These are phyloP conservation scores for Talaromyces adpressus DNA, from an alignment of 495 filamentous ascomycete genomes.

Conservation along the genomic window DNA sequence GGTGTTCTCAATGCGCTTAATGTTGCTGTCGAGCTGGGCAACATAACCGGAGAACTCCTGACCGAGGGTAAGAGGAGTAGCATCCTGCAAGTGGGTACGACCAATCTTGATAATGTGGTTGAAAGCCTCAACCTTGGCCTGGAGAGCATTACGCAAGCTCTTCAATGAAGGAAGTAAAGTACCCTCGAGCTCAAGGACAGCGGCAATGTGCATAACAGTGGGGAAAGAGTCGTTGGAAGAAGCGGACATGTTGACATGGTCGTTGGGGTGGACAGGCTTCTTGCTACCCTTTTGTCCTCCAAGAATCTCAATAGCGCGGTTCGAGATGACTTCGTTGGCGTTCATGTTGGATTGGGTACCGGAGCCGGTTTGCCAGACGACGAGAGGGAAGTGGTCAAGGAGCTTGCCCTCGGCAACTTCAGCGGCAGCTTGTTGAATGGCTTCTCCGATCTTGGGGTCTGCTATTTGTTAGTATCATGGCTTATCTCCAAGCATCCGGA, in stretches of 20 bases:
- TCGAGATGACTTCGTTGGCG: conserved; percentile 99
- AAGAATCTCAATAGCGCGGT: conserved; percentile 96
- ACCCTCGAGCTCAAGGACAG: conserved; percentile 85
- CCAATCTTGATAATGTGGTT: conserved; percentile 96
- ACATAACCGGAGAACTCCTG: conserved; percentile 99
- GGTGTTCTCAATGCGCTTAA: conserved; percentile 76
- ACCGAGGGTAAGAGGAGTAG: conserved; percentile 89
- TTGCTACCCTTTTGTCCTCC: conserved; percentile 91
- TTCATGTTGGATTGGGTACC: conserved; percentile 99
- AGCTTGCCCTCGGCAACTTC: conserved; percentile 94
- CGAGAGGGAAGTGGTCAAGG: conserved; percentile 94
- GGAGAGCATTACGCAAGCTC: conserved; percentile 72
- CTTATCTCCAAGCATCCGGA: background rate
- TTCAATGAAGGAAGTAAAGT: conserved; percentile 75
- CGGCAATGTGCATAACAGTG: conserved; percentile 98
- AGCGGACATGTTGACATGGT: conserved; percentile 98
- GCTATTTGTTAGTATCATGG: conserved; percentile 10
- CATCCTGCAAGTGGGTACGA: conserved; percentile 95
- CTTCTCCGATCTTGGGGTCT: conserved; percentile 87
- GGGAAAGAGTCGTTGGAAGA: conserved; percentile 99
- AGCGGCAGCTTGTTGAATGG: conserved; percentile 87
- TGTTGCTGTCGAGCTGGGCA: conserved; percentile 82
- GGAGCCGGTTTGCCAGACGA: conserved; percentile 98
- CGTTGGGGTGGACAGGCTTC: conserved; percentile 98
- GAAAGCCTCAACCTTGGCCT: conserved; percentile 87